A percentile compares a stretch with the other conserved stretches of the same genome.
These are phyloP conservation scores for Alisma plantagoaquatica DNA, from an alignment of 106 monocot genomes.

Conservation along the genomic window DNA sequence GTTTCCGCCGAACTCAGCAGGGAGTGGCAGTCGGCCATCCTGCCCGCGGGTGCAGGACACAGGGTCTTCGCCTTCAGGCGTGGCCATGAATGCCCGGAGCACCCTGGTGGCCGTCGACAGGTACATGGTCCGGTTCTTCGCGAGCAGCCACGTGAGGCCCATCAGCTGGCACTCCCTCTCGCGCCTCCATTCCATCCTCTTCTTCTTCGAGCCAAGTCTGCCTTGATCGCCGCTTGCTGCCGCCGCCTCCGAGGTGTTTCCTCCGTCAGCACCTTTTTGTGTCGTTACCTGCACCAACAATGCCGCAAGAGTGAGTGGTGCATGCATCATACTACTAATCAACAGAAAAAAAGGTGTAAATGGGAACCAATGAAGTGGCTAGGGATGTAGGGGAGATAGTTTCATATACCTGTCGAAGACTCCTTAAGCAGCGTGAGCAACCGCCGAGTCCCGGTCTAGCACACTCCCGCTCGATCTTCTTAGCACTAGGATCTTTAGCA, in stretches of 20 bases:
- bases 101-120: constrained; percentile 47
- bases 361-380: too few relatives aligned
- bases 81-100: constrained; percentile 48
- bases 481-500: constrained; percentile 12
- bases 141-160: constrained; percentile 88
- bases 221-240: constrained; percentile 1
- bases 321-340: too few relatives aligned
- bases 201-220: not conserved
- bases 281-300: too few relatives aligned
- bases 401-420: constrained; percentile 65
- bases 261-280: not conserved
- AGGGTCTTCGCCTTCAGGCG: constrained; percentile 10
- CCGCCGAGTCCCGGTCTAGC: constrained; percentile 32
- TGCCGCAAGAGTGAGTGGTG: too few relatives aligned
- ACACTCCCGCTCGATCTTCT: constrained; percentile 48
- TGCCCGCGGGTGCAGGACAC: constrained; percentile 31
- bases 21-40: constrained; percentile 52
- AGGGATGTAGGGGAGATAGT: too few relatives aligned
- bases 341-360: too few relatives aligned
- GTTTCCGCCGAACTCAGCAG: constrained; percentile 21
- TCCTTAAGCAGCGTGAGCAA: constrained; percentile 53
- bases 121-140: constrained; percentile 62
- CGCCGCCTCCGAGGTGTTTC: constrained; percentile 6
- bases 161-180: constrained; percentile 69
- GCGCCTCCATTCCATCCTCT: not conserved